Percentiles rank a stretch among this genome's conserved stretches.
These are phyloP conservation scores for Ophiostoma himal-ulmi DNA, from an alignment of 2,329 filamentous ascomycete species.

Conservation along the genomic window DNA sequence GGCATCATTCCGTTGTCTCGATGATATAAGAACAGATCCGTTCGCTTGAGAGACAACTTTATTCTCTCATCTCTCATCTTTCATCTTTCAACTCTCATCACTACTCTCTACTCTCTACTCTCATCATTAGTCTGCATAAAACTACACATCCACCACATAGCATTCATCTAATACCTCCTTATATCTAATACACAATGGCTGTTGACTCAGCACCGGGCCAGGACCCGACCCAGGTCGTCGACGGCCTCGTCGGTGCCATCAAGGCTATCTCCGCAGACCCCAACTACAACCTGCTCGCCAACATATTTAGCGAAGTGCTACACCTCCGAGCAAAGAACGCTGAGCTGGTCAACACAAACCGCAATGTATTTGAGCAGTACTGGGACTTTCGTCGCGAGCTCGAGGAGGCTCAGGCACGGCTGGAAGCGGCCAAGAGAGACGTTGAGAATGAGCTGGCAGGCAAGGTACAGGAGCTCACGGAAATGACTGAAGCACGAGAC, in stretches of 20 bases:
- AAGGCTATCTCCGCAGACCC: constrained; percentile 33
- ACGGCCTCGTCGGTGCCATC: constrained; percentile 34
- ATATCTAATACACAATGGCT: constrained; percentile 15
- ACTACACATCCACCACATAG: background rate
- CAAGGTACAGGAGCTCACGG: constrained; percentile 28
- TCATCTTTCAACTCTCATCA: background rate
- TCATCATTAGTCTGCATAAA: background rate
- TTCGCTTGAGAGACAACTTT: background rate
- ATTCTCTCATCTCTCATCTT: background rate
- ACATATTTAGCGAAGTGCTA: constrained; percentile 34
- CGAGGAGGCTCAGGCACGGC: constrained; percentile 29
- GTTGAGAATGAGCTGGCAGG: constrained; percentile 29
- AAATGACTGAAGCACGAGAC: constrained; percentile 23
- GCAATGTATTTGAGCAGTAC: constrained; percentile 34
- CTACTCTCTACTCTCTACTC: background rate
- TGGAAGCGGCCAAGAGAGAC: constrained; percentile 29
- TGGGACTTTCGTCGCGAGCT: constrained; percentile 33
- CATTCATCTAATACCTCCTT: background rate
- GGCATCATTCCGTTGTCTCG: background rate
- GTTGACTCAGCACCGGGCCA: constrained; percentile 14
- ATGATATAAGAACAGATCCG: background rate
- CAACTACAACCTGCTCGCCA: constrained; percentile 34
- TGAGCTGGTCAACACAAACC: constrained; percentile 31
- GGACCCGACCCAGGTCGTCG: constrained; percentile 27
- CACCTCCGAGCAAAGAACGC: constrained; percentile 32